phyloP scores from a whole-genome alignment of 139 green algal species.

The Chlamydomonas eustigma region DNA sequence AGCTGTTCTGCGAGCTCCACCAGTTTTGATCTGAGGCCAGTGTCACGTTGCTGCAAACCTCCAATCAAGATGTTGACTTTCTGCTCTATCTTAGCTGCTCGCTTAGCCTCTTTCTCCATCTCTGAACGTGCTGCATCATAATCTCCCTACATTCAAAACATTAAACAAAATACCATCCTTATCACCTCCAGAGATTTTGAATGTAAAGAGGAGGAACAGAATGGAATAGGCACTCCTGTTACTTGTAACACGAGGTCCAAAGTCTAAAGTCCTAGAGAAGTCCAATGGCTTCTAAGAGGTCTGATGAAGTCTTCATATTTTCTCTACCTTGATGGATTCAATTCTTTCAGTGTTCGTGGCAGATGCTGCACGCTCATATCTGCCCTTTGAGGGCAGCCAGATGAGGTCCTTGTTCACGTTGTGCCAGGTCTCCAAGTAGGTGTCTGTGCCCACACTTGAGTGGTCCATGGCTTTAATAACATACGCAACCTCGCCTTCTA shows the following conservation, averaged over 20 bases:
- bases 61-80: slow-evolving; percentile 40
- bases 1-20: slow-evolving; percentile 28
- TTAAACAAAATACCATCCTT: too few relatives aligned
- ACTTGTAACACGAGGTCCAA: too few relatives aligned
- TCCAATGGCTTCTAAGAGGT: too few relatives aligned
- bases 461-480: slow-evolving; percentile 34
- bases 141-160: too few relatives aligned
- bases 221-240: too few relatives aligned
- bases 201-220: too few relatives aligned
- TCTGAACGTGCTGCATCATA: slow-evolving; percentile 55
- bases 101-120: slow-evolving; percentile 73
- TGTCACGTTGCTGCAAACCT: slow-evolving; percentile 40
- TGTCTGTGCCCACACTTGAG: slow-evolving; percentile 14
- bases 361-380: slow-evolving; percentile 46
- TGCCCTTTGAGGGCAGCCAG: slow-evolving; percentile 50
- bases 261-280: too few relatives aligned
- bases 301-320: neutral
- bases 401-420: slow-evolving; percentile 57
- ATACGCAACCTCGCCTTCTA: slow-evolving; percentile 43
- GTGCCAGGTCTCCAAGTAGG: slow-evolving; percentile 57
- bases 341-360: slow-evolving; percentile 51
- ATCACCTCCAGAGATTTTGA: too few relatives aligned
- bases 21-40: slow-evolving; percentile 29
- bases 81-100: slow-evolving; percentile 71
- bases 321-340: slow-evolving; percentile 45